Conservation (phyloP, 805 yeast genomes). For the Candida rishiriensis region DNA sequence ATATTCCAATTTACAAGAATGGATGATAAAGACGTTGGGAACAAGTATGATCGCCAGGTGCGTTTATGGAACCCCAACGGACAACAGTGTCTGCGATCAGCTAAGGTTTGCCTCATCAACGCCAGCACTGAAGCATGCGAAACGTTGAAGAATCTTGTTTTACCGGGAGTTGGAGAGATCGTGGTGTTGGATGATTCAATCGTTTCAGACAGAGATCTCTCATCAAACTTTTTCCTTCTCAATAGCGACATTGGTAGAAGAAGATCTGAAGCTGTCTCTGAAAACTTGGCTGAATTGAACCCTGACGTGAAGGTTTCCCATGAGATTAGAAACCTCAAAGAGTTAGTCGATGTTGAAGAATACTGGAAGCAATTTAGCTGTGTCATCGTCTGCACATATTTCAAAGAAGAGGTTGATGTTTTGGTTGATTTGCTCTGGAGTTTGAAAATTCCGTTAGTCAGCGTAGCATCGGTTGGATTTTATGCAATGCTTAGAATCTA, state of each 20-base stretch:
- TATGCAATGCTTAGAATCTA: constrained; percentile 56
- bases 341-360: constrained; percentile 7
- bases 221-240: constrained; percentile 59
- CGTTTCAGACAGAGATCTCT: constrained; percentile 41
- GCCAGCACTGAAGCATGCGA: constrained; percentile 61
- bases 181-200: constrained; percentile 48
- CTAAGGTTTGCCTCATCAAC: constrained; percentile 60
- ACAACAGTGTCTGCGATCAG: constrained; percentile 51
- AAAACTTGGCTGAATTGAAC: constrained; percentile 52
- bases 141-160: constrained; percentile 66
- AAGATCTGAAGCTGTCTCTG: constrained; percentile 36
- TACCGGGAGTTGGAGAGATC: constrained; percentile 64
- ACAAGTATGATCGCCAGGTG: constrained; percentile 80
- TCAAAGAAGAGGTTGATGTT: constrained; percentile 3
- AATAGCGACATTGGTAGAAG: constrained; percentile 38
- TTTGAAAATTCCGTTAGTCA: constrained; percentile 49
- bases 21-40: constrained; percentile 34
- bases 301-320: constrained; percentile 45
- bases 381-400: constrained; percentile 36
- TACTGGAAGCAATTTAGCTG: constrained; percentile 48
- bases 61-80: constrained; percentile 83
- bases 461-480: constrained; percentile 53
- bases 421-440: constrained; percentile 38
- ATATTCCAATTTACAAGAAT: constrained; percentile 6
- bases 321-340: constrained; percentile 6